phyloP scores from a whole-genome alignment of 352 stramenopile species.

The Pythium rhizo-oryzae region DNA sequence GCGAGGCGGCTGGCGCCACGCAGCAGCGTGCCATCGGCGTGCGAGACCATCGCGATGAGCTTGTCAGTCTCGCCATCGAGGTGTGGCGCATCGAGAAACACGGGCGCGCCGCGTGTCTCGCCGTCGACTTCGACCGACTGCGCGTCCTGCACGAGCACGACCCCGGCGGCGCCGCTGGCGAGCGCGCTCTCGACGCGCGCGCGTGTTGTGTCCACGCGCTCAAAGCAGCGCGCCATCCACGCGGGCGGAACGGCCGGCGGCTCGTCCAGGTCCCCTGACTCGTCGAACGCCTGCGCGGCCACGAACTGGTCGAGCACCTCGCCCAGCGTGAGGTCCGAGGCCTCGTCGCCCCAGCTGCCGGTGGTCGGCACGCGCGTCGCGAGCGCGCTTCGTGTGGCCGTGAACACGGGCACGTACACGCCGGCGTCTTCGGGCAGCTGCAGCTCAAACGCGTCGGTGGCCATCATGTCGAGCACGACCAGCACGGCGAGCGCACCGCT shows the following conservation, averaged over 20 bases:
- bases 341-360: background rate
- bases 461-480: conserved; percentile 63
- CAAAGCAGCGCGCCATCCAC: conserved; percentile 51
- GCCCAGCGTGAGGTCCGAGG: conserved; percentile 21
- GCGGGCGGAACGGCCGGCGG: conserved; percentile 13
- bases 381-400: conserved; percentile 37
- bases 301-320: conserved; percentile 32
- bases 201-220: conserved; percentile 45
- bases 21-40: conserved; percentile 28
- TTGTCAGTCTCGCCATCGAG: conserved; percentile 1
- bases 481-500: conserved; percentile 56
- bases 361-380: conserved; percentile 5
- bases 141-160: conserved; percentile 50
- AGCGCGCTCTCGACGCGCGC: conserved; percentile 43
- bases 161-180: conserved; percentile 46
- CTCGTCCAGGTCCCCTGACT: conserved; percentile 19
- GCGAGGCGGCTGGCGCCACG: conserved; percentile 33
- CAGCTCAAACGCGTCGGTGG: conserved; percentile 59
- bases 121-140: conserved; percentile 29
- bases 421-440: conserved; percentile 49
- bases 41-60: conserved; percentile 44
- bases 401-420: conserved; percentile 76
- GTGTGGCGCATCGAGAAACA: conserved; percentile 7
- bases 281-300: conserved; percentile 16
- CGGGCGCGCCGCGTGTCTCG: conserved; percentile 17